Conservation (phyloP, 371 early-diverging fungal species). For the Rhizopus arrhizus region DNA sequence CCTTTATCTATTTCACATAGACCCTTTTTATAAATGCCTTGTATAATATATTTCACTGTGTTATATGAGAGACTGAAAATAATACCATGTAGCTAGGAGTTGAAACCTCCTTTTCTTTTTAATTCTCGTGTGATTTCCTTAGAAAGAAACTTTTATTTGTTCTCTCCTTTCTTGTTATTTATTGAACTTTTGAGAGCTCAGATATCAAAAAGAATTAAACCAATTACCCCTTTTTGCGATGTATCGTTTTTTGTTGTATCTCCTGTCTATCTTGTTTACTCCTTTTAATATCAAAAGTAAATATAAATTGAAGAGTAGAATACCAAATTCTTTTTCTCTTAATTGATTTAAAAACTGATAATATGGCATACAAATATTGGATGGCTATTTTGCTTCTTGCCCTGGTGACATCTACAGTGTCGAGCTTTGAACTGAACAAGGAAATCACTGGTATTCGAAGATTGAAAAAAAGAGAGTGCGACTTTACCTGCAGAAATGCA, state of each 20-base stretch:
- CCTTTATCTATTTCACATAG: too few relatives aligned
- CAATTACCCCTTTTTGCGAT: not conserved
- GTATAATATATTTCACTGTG: too few relatives aligned
- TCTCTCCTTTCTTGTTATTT: too few relatives aligned
- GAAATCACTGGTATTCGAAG: conserved; percentile 3
- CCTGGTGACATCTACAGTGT: not conserved
- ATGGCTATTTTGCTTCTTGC: not conserved
- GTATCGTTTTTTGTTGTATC: not conserved
- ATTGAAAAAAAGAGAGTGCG: conserved; percentile 14
- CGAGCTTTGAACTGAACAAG: conserved; percentile 6
- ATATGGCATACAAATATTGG: conserved; percentile 1
- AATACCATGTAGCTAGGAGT: too few relatives aligned
- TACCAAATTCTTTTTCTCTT: not conserved
- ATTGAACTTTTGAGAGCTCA: too few relatives aligned
- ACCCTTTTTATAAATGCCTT: too few relatives aligned
- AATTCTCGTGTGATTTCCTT: too few relatives aligned
- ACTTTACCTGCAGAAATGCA: conserved; percentile 6
- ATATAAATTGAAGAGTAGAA: not conserved
- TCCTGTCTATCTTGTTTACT: conserved; percentile 1
- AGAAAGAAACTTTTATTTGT: too few relatives aligned
- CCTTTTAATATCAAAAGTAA: not conserved
- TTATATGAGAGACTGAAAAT: too few relatives aligned
- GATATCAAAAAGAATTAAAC: not conserved
- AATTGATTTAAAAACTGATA: not conserved
- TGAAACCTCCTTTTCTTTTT: too few relatives aligned